Percentiles rank a stretch among this genome's conserved stretches.
Evolutionary conservation across 306 rosid species (phyloP).

Genomic region (Inga laurina): DNA sequence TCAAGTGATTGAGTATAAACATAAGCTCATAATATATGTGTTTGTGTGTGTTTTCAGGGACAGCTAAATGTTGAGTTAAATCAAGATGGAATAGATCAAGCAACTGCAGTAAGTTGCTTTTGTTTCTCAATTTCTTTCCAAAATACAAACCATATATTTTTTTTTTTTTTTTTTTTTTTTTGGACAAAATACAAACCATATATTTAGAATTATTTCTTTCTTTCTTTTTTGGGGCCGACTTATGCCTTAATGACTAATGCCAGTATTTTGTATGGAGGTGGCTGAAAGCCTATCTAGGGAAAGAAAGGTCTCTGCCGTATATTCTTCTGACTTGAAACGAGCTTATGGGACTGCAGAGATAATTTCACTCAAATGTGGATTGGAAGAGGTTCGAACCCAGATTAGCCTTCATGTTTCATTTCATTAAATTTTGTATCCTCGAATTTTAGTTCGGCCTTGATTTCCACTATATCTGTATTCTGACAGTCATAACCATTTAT

Average conservation of each 20-base stretch:
- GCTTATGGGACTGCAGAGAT: too few species aligned
- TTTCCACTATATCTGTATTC: conserved; percentile 4
- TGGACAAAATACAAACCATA: conserved; percentile 8
- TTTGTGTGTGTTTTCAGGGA: conserved; percentile 51
- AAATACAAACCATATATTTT: conserved; percentile 1
- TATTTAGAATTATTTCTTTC: conserved; percentile 9
- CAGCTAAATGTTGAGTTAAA: conserved; percentile 82
- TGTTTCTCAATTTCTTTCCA: conserved; percentile 17
- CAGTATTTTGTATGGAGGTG: conserved; percentile 53
- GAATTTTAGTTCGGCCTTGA: neutral
- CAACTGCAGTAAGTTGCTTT: conserved; percentile 64
- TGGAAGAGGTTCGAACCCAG: conserved; percentile 59
- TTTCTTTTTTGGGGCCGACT: neutral
- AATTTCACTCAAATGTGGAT: conserved; percentile 43
- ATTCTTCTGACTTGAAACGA: neutral
- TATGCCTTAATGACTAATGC: conserved; percentile 19
- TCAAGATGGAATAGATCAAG: conserved; percentile 86
- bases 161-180: too few species aligned
- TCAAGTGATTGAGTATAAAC: neutral
- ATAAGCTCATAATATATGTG: too few species aligned
- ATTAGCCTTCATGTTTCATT: conserved; percentile 1
- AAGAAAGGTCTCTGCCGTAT: conserved; percentile 61
- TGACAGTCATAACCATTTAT: neutral
- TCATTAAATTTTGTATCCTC: neutral
- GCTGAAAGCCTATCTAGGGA: conserved; percentile 77